Evolutionary conservation across 2,329 filamentous ascomycete genomes (phyloP), one percentile per base, ranked within the genome.

Genomic region (Monosporascus ibericus): DNA sequence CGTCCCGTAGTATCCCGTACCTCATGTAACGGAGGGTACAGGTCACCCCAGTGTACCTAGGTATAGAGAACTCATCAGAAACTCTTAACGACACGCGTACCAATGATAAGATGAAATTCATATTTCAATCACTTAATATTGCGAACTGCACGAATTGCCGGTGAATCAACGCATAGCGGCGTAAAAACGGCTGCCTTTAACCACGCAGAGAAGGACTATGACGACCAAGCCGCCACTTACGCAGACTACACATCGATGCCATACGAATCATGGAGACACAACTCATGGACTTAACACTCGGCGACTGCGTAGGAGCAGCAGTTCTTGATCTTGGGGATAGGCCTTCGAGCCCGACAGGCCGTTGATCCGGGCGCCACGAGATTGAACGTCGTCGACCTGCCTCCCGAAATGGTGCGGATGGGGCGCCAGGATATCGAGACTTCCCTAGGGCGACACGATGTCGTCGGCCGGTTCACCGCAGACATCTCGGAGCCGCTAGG

Each of bases 321-420:
- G 50, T 69, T 17, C 60, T 68, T 36, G 67, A 68, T 49, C 7
- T 58, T 68, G 62, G 17, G 65, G 66, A 9, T 60, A 15, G 64
- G 66, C 1, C 37, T 66, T 2, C 57, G 60, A 14, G 64, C 64
- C 3, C 63, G 63, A 2, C 47, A 58, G 18, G 65, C 61, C 22
- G 36, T 67, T 30, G 54, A 58, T 6, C 53, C 53, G 9, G 65
- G 64, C 2, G 65, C 64, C 8, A 42, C 36, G 1, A 44, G 48
- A 3, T 63, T 68, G 4, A 63, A 68, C 42, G 58, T 65, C 24
- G 60, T 68, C 5, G 65, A 68, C 49, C 52, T 67, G 36, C 63
- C 64, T 3, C 30, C 48, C 0, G 59, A 53, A 42, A 67, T 66
- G 65, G 54, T 67, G 54, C 53, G 47, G 5, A 39, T 58, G 3